Conservation (phyloP, 495 filamentous ascomycete genomes). For the Penicillium tannophilum region DNA sequence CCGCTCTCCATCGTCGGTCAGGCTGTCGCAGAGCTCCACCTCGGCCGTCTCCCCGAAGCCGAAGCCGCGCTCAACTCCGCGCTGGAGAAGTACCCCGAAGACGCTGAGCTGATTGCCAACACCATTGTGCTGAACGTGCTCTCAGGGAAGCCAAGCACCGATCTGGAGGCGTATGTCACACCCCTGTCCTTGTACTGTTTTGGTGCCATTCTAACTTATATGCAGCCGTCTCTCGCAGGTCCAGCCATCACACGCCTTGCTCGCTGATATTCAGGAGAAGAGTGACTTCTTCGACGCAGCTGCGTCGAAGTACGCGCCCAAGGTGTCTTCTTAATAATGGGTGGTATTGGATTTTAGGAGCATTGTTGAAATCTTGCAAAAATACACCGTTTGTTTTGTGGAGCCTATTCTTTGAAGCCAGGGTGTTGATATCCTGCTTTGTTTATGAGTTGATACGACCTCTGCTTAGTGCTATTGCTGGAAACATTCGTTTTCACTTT, state of each 20-base stretch:
- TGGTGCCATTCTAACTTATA: slow-evolving; percentile 20
- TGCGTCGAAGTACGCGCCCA: slow-evolving; percentile 74
- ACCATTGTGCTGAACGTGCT: slow-evolving; percentile 75
- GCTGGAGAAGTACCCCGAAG: slow-evolving; percentile 67
- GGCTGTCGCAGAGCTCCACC: slow-evolving; percentile 88
- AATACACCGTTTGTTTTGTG: slow-evolving; percentile 16
- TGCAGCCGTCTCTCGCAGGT: slow-evolving; percentile 58
- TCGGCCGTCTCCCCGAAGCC: slow-evolving; percentile 86
- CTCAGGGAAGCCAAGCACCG: slow-evolving; percentile 65
- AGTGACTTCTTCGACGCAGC: slow-evolving; percentile 76
- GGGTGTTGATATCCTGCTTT: slow-evolving; percentile 26
- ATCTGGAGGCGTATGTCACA: slow-evolving; percentile 58
- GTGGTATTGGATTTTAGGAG: slow-evolving; percentile 1
- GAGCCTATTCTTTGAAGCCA: slow-evolving; percentile 27
- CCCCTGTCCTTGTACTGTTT: neutral
- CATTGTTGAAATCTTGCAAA: slow-evolving; percentile 8
- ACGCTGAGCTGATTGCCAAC: slow-evolving; percentile 78
- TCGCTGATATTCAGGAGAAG: slow-evolving; percentile 75
- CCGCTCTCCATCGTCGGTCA: slow-evolving; percentile 73
- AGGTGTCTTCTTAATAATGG: slow-evolving; percentile 57
- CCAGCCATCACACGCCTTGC: slow-evolving; percentile 63
- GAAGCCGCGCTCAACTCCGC: slow-evolving; percentile 83
- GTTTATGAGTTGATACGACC: slow-evolving; percentile 36
- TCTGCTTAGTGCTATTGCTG: slow-evolving; percentile 20
- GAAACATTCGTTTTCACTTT: slow-evolving; percentile 13